These are phyloP conservation scores for Leccinum variicolor DNA, from an alignment of 768 basidiomycete species.

Conservation along the genomic window DNA sequence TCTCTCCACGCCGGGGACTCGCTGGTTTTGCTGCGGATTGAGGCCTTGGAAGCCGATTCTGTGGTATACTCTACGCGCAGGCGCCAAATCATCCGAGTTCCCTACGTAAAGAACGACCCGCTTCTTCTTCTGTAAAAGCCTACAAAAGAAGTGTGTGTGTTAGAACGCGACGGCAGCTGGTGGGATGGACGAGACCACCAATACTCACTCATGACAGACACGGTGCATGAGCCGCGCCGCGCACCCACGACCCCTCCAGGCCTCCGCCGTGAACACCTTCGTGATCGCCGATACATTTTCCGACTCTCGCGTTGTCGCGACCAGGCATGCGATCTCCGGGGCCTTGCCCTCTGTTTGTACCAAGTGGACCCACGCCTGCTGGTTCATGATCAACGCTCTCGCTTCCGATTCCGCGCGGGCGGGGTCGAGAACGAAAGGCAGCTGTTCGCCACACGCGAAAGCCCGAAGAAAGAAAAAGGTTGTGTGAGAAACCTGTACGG, in stretches of 20 bases:
- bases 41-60: slow-evolving; percentile 24
- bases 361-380: slow-evolving; percentile 59
- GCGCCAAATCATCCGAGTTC: slow-evolving; percentile 10
- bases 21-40: background rate
- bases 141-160: slow-evolving; percentile 1
- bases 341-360: slow-evolving; percentile 23
- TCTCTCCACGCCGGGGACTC: slow-evolving; percentile 12
- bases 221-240: slow-evolving; percentile 59
- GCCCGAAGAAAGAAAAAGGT: background rate
- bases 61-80: slow-evolving; percentile 21
- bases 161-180: too few relatives aligned
- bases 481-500: background rate
- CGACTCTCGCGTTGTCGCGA: slow-evolving; percentile 64
- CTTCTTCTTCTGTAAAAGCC: slow-evolving; percentile 35
- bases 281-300: slow-evolving; percentile 59
- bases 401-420: slow-evolving; percentile 41
- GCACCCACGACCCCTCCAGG: slow-evolving; percentile 51
- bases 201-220: slow-evolving; percentile 53
- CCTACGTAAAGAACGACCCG: slow-evolving; percentile 60
- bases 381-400: slow-evolving; percentile 38
- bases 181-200: background rate
- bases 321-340: slow-evolving; percentile 57
- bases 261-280: slow-evolving; percentile 63
- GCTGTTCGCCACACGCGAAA: slow-evolving; percentile 30
- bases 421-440: slow-evolving; percentile 41